Conservation (phyloP, 192 early-diverging fungal species). For the Rhizoclosmatium sp. region DNA sequence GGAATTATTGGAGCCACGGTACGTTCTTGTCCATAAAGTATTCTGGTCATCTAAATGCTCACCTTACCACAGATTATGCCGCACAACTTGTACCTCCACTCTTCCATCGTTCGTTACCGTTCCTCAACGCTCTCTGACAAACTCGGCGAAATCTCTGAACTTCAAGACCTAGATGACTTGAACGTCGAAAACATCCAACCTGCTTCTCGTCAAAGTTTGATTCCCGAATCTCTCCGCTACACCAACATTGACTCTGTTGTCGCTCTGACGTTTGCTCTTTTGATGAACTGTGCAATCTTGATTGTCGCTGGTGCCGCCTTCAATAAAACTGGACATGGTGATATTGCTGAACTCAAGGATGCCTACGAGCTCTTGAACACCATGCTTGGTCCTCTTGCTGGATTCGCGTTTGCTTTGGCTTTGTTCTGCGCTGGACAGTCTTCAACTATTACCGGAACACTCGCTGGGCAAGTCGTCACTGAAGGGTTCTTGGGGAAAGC, state of each 20-base stretch:
- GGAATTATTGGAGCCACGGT: conserved; percentile 89
- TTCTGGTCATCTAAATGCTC: not conserved
- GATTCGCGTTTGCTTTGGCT: conserved; percentile 76
- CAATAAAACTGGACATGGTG: conserved; percentile 54
- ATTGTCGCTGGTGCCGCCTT: conserved; percentile 82
- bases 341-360: conserved; percentile 70
- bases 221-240: conserved; percentile 58
- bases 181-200: not conserved
- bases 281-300: conserved; percentile 79
- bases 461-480: conserved; percentile 88
- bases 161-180: conserved; percentile 18
- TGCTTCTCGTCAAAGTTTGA: conserved; percentile 32
- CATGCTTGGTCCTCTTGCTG: conserved; percentile 70
- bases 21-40: conserved; percentile 7
- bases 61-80: conserved; percentile 71
- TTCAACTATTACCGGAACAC: conserved; percentile 82
- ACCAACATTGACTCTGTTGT: conserved; percentile 71
- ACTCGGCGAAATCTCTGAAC: conserved; percentile 42
- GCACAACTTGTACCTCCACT: conserved; percentile 85
- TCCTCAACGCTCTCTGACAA: conserved; percentile 37
- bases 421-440: conserved; percentile 79
- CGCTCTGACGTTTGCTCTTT: conserved; percentile 74
- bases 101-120: conserved; percentile 74
- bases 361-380: conserved; percentile 68
- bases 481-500: conserved; percentile 69